Conservation (phyloP, 176 grass and related monocot species). For the Eleusine coracana region DNA sequence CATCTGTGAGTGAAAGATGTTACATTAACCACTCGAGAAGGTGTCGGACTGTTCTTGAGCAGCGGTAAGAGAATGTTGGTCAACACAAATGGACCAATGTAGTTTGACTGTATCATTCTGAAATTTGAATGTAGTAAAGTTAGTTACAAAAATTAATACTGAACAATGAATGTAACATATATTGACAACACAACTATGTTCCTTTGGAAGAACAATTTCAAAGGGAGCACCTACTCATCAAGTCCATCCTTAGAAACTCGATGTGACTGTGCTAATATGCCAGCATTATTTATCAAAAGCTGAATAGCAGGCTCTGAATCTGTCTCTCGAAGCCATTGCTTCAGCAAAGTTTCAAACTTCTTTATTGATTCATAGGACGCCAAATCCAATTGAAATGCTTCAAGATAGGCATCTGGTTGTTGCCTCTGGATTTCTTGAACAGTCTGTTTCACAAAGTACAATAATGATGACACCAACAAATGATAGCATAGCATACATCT, state of each 20-base stretch:
- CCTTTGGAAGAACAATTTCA: constrained; percentile 4
- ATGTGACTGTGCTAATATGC: constrained; percentile 75
- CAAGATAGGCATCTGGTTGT: constrained; percentile 49
- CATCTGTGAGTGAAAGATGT: constrained; percentile 97
- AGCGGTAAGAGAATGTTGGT: constrained; percentile 77
- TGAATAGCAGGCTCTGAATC: constrained; percentile 67
- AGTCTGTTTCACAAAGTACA: constrained; percentile 49
- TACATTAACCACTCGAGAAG: constrained; percentile 79
- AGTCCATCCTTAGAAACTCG: constrained; percentile 68
- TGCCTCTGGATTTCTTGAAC: constrained; percentile 60
- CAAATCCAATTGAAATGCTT: constrained; percentile 69
- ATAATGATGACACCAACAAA: constrained; percentile 8
- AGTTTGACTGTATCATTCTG: constrained; percentile 92
- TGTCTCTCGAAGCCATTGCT: constrained; percentile 60
- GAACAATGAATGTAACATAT: constrained; percentile 22
- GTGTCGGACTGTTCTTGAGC: constrained; percentile 71
- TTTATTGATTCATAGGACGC: constrained; percentile 80
- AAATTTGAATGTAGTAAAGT: constrained; percentile 32
- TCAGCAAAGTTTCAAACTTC: constrained; percentile 63
- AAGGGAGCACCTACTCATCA: constrained; percentile 66
- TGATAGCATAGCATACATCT: constrained; percentile 14
- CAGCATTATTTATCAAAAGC: constrained; percentile 93
- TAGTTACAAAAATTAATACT: background rate
- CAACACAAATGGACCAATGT: constrained; percentile 77
- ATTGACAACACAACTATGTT: background rate